Evolutionary conservation across 179 eudicot genomes (phyloP), one percentile per base, ranked within the genome.

Genomic region (Pouteria campechiana): DNA sequence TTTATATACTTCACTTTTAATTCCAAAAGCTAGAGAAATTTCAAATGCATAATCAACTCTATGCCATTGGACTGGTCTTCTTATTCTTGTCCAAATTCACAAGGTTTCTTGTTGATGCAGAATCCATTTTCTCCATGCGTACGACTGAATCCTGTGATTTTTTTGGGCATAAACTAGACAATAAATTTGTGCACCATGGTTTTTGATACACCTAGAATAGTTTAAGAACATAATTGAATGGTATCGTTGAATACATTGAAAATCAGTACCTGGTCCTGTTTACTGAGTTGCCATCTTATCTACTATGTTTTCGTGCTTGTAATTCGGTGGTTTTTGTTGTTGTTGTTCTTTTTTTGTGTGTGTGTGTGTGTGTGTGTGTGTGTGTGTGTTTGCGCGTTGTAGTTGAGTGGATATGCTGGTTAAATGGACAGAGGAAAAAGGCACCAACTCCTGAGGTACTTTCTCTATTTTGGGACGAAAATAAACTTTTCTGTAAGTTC

Each of bases 381-480:
- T 55, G 29, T 34, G 40, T 46, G 38, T 32, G 28, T 50, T 24
- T 49, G 44, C 38, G 39, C 37, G 39, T 33, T 65, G 60, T 69
- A 90, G 98, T 90, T 70, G 98, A 90, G 71, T 90, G 98, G 98
- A 86, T 90, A 71, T 81, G 93, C 49, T 90, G 98, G 98, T 78
- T 90, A 37, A 90, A 90, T 54, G 98, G 98, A 48, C 98, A 90
- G 63, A 74, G 98, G 13, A 85, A 78, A 61, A 68, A 22, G 41
- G 77, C 98, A 55, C 98, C 98, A 22, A 79, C 98, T 8, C 67
- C 72, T 20, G 98, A 90, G 98, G 98, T 90, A 72, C 41, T 32
- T 37, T 52, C 38, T 20, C 4, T 24, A 17, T 38, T 47, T 45
- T 41, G n/a, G n/a, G n/a, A n/a, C n/a, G n/a, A n/a, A n/a, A n/a